Evolutionary conservation across 1,284 basidiomycete genomes (phyloP).

Genomic region (Ustilago bromivora): DNA sequence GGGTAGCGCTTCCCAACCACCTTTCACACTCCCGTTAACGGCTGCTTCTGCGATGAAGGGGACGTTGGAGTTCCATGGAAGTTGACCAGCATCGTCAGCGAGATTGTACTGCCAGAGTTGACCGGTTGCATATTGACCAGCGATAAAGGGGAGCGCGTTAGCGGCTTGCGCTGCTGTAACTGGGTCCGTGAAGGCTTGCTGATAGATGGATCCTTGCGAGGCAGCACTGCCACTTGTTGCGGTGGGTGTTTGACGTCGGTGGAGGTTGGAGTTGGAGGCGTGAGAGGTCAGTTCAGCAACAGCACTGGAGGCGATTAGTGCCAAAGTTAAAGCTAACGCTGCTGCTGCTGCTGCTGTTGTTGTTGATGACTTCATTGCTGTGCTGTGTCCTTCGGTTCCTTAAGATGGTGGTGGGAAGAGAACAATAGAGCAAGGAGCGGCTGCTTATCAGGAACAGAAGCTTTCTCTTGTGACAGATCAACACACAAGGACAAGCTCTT

Average conservation of each 20-base stretch:
- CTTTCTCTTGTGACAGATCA: no score
- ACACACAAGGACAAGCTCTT: no score
- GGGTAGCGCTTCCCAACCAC: conserved; percentile 71
- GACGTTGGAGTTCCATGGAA: conserved; percentile 57
- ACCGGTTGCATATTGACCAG: conserved; percentile 39
- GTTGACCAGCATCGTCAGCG: conserved; percentile 42
- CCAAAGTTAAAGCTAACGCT: conserved; percentile 11
- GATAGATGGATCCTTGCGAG: conserved; percentile 32
- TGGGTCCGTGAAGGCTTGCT: conserved; percentile 54
- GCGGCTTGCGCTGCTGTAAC: conserved; percentile 58
- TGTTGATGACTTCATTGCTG: conserved; percentile 10
- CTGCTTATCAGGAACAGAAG: no score
- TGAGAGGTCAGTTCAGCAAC: conserved; percentile 19
- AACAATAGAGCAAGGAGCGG: neutral
- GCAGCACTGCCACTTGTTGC: conserved; percentile 14
- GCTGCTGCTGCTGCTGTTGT: neutral
- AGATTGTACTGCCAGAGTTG: conserved; percentile 32
- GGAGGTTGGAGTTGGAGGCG: conserved; percentile 11
- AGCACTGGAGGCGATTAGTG: conserved; percentile 8
- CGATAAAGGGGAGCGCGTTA: conserved; percentile 45
- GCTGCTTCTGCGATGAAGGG: conserved; percentile 39
- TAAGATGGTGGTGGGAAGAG: neutral
- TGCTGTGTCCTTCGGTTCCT: neutral
- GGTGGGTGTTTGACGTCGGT: conserved; percentile 19
- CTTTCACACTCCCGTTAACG: conserved; percentile 40